Conservation (phyloP, 179 eudicot species). For the Drosera spatulata region DNA sequence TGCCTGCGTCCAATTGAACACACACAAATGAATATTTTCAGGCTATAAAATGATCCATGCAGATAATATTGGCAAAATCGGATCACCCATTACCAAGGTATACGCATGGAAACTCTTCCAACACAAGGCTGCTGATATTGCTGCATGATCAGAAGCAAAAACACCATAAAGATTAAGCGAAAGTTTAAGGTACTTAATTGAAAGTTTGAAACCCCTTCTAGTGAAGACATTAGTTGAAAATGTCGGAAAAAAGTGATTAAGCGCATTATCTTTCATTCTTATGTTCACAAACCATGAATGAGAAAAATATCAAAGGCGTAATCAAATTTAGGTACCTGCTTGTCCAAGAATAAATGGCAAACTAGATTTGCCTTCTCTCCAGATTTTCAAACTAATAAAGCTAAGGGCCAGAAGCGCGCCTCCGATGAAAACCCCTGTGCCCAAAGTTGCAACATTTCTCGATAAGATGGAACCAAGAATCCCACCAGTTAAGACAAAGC, state of each 20-base stretch:
- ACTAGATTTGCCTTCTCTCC: conserved; percentile 79
- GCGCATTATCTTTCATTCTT: too few relatives aligned
- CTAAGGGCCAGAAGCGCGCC: conserved; percentile 72
- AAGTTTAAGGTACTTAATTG: neutral
- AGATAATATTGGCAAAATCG: neutral
- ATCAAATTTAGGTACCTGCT: conserved; percentile 43
- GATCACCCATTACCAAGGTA: conserved; percentile 36
- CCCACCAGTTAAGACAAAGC: conserved; percentile 52
- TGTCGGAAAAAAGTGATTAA: neutral
- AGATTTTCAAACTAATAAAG: conserved; percentile 59
- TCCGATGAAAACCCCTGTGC: conserved; percentile 54
- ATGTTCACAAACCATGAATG: neutral
- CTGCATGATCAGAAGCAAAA: conserved; percentile 31
- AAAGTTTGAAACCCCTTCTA: neutral
- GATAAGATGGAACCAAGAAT: conserved; percentile 58
- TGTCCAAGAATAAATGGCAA: conserved; percentile 72
- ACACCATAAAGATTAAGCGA: neutral
- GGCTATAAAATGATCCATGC: conserved; percentile 5
- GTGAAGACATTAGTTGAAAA: neutral
- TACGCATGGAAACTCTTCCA: conserved; percentile 65
- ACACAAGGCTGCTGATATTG: conserved; percentile 40
- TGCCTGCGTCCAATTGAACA: conserved; percentile 32
- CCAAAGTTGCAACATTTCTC: conserved; percentile 41
- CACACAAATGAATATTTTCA: neutral
- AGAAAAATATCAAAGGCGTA: neutral